phyloP scores from a whole-genome alignment of 371 early-diverging fungal genomes.

The Nematocida parisii region DNA sequence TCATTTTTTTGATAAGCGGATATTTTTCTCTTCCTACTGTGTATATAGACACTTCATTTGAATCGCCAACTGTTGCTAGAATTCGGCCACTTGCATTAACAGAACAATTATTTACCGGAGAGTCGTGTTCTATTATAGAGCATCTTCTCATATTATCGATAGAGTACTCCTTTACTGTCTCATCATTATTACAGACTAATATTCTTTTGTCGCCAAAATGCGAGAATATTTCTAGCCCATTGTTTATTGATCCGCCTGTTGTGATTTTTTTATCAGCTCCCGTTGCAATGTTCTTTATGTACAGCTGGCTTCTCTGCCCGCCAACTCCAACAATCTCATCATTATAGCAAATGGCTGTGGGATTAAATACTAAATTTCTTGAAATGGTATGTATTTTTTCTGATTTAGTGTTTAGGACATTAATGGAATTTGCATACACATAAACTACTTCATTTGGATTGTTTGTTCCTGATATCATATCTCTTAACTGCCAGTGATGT shows the following conservation, averaged over 20 bases:
- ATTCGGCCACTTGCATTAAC: constrained; percentile 78
- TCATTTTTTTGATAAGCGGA: constrained; percentile 73
- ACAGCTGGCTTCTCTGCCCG: constrained; percentile 80
- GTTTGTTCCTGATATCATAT: constrained; percentile 71
- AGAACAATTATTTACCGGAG: constrained; percentile 71
- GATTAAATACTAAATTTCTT: constrained; percentile 57
- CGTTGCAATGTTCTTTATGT: constrained; percentile 74
- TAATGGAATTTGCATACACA: constrained; percentile 50
- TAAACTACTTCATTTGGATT: constrained; percentile 53
- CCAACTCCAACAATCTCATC: constrained; percentile 79
- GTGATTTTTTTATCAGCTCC: constrained; percentile 73
- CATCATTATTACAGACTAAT: constrained; percentile 84
- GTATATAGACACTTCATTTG: constrained; percentile 77
- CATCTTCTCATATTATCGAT: constrained; percentile 74
- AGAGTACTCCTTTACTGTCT: constrained; percentile 79
- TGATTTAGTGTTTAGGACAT: constrained; percentile 51
- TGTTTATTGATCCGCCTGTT: constrained; percentile 82
- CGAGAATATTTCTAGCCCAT: constrained; percentile 76
- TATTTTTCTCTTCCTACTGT: constrained; percentile 73
- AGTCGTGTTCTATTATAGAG: constrained; percentile 71
- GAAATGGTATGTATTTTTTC: constrained; percentile 44
- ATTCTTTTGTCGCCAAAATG: constrained; percentile 73
- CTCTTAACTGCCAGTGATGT: constrained; percentile 80
- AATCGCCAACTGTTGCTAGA: constrained; percentile 80
- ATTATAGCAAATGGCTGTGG: constrained; percentile 57